A percentile compares a stretch with the other conserved stretches of the same genome.
Conservation (phyloP, 148 eudicot genomes). For the Cornus florida region DNA sequence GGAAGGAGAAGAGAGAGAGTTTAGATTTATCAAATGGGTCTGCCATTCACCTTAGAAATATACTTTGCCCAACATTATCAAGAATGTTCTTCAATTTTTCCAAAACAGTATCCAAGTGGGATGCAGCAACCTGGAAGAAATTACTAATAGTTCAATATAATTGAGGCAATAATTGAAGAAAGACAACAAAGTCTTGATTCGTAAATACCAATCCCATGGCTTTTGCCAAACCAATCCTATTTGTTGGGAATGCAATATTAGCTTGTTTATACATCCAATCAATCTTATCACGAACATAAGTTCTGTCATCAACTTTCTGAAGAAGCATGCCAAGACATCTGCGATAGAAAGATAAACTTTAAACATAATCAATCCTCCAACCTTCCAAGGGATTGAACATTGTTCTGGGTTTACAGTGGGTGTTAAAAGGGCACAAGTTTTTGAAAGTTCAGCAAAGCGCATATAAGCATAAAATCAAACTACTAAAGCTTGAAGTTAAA, state of each 20-base stretch:
- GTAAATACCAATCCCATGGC: slow-evolving; percentile 87
- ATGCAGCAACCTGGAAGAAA: slow-evolving; percentile 76
- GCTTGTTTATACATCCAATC: slow-evolving; percentile 85
- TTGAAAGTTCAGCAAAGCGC: background rate
- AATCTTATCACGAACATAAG: slow-evolving; percentile 83
- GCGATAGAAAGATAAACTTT: slow-evolving; percentile 16
- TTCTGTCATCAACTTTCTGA: slow-evolving; percentile 85
- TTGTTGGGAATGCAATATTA: slow-evolving; percentile 71
- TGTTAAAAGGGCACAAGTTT: background rate
- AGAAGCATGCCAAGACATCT: slow-evolving; percentile 94
- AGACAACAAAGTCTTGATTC: slow-evolving; percentile 3
- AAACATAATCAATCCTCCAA: background rate
- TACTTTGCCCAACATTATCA: slow-evolving; percentile 80
- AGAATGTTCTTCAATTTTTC: slow-evolving; percentile 89
- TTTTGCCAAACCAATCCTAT: slow-evolving; percentile 97
- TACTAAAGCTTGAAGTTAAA: background rate
- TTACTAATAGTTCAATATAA: slow-evolving; percentile 7
- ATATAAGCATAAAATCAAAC: background rate
- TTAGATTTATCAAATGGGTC: background rate
- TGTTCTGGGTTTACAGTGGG: background rate
- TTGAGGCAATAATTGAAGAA: slow-evolving; percentile 11
- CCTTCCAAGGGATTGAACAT: background rate
- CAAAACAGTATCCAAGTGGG: slow-evolving; percentile 95
- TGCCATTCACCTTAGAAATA: slow-evolving; percentile 65
- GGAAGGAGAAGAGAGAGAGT: background rate